Conservation (phyloP, 441 rosid genomes). For the Populus hybrid region DNA sequence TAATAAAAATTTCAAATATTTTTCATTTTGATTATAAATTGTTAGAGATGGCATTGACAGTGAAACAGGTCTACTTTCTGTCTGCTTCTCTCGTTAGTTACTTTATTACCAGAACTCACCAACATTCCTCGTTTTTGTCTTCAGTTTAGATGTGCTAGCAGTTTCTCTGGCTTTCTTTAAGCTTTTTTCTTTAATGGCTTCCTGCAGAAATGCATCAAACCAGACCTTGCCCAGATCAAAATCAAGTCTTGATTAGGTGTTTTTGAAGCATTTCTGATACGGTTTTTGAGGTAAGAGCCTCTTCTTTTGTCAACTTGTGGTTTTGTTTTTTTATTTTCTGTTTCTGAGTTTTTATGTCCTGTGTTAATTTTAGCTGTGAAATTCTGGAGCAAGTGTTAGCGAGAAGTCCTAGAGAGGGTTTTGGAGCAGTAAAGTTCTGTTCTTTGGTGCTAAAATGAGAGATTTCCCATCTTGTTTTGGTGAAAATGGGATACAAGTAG, state of each 20-base stretch:
- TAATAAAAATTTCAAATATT: neutral
- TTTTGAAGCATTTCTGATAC: conserved; percentile 31
- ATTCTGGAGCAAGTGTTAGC: conserved; percentile 25
- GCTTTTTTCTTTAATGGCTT: conserved; percentile 23
- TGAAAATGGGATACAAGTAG: conserved; percentile 74
- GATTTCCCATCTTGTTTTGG: conserved; percentile 95
- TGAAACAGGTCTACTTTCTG: conserved; percentile 42
- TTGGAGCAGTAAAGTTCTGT: conserved; percentile 20
- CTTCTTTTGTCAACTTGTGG: conserved; percentile 2
- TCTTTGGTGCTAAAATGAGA: conserved; percentile 42
- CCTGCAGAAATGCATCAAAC: conserved; percentile 29
- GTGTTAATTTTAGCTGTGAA: conserved; percentile 29
- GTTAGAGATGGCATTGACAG: conserved; percentile 29
- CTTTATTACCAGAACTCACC: conserved; percentile 16
- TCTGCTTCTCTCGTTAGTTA: conserved; percentile 29
- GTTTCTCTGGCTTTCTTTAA: conserved; percentile 9
- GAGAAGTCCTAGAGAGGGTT: conserved; percentile 25
- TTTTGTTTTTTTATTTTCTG: conserved; percentile 13
- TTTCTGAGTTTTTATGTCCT: conserved; percentile 19
- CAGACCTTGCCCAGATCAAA: conserved; percentile 27
- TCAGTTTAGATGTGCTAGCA: conserved; percentile 21
- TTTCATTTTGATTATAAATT: neutral
- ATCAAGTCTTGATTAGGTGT: conserved; percentile 24
- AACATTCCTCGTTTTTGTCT: conserved; percentile 43
- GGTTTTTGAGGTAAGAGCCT: conserved; percentile 35